phyloP scores from a whole-genome alignment of 768 basidiomycete genomes.

The Panellus pusillus region DNA sequence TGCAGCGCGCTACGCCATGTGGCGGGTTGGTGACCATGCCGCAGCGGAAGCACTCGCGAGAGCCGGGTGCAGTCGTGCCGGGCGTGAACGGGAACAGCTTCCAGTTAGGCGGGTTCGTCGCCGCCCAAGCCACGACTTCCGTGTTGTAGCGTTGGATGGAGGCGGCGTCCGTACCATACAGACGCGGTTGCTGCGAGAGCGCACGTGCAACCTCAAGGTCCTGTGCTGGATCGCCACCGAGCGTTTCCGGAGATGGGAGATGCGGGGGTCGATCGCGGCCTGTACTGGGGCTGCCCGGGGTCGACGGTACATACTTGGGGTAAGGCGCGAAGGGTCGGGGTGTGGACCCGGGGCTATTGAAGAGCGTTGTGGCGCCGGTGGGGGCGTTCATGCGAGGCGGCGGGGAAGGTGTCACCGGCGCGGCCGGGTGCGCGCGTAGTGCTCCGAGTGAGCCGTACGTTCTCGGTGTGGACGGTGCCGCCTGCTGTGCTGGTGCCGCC shows the following conservation, averaged over 20 bases:
- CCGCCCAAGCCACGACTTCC: not conserved
- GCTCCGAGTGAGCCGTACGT: too few species aligned
- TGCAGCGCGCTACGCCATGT: not conserved
- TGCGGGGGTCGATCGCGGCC: too few species aligned
- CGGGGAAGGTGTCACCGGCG: too few species aligned
- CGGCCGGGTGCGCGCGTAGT: too few species aligned
- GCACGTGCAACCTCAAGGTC: not conserved
- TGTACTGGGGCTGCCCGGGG: too few species aligned
- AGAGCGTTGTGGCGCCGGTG: too few species aligned
- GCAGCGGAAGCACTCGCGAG: conserved; percentile 8
- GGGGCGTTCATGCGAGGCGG: too few species aligned
- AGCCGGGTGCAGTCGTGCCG: not conserved
- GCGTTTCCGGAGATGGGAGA: not conserved
- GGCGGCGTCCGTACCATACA: not conserved
- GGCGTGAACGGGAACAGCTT: not conserved
- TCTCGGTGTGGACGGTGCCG: too few species aligned
- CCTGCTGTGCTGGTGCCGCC: too few species aligned
- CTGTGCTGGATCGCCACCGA: not conserved
- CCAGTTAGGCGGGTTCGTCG: not conserved
- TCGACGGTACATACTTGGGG: too few species aligned
- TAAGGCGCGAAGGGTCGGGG: too few species aligned
- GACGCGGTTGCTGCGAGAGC: not conserved
- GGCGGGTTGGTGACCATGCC: not conserved
- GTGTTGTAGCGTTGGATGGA: not conserved
- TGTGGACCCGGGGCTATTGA: too few species aligned